Evolutionary conservation across 2,329 filamentous ascomycete genomes (phyloP).

Genomic region (Xylariomycetidae sp.): DNA sequence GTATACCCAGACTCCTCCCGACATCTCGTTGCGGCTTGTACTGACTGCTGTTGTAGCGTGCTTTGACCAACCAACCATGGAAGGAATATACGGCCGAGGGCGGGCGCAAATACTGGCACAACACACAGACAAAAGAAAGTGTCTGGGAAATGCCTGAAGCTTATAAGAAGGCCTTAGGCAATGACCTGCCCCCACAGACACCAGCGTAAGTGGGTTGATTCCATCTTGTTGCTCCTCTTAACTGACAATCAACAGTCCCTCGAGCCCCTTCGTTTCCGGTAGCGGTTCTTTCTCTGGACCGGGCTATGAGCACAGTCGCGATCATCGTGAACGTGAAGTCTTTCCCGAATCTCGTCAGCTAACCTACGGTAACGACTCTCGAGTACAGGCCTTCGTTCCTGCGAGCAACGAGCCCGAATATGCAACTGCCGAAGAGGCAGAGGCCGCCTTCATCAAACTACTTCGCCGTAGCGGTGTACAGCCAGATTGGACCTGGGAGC

Average conservation of each 20-base stretch:
- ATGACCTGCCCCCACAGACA: constrained; percentile 41
- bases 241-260: constrained; percentile 22
- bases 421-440: constrained; percentile 76
- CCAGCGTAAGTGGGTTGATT: constrained; percentile 32
- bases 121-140: constrained; percentile 85
- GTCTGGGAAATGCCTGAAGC: constrained; percentile 90
- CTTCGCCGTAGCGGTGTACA: constrained; percentile 81
- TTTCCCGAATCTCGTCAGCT: constrained; percentile 54
- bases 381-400: constrained; percentile 56
- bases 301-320: constrained; percentile 30
- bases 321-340: constrained; percentile 25
- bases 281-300: constrained; percentile 30
- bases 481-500: constrained; percentile 89
- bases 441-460: constrained; percentile 88
- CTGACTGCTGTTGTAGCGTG: constrained; percentile 51
- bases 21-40: constrained; percentile 12
- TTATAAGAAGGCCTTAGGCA: constrained; percentile 70
- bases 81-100: constrained; percentile 85
- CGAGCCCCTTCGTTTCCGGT: constrained; percentile 39
- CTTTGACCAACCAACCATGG: constrained; percentile 80
- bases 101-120: constrained; percentile 92
- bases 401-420: constrained; percentile 73
- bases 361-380: constrained; percentile 51
- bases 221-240: constrained; percentile 2
- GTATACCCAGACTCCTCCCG: constrained; percentile 39